These are phyloP conservation scores for Ailanthus altissimus DNA, from an alignment of 345 rosid species.

Conservation along the genomic window DNA sequence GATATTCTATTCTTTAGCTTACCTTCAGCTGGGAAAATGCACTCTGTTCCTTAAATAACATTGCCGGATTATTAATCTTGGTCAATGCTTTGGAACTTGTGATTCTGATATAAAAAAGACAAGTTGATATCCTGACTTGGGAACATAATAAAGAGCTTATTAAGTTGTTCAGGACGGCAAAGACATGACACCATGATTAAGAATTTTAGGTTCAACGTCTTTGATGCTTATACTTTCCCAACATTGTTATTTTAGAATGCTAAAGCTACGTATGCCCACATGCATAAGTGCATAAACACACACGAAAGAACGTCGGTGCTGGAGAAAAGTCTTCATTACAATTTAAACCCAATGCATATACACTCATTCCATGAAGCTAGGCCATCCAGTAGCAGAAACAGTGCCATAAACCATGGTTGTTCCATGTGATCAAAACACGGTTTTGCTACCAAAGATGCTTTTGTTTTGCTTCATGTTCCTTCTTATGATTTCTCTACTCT, in stretches of 20 bases:
- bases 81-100: conserved; percentile 26
- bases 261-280: not conserved
- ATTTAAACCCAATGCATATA: not conserved
- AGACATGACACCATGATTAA: too few species aligned
- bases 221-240: not conserved
- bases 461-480: not conserved
- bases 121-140: conserved; percentile 5
- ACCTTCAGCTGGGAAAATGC: conserved; percentile 16
- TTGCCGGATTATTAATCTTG: conserved; percentile 4
- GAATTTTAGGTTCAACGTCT: not conserved
- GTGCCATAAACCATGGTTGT: not conserved
- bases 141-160: not conserved
- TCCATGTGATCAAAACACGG: conserved; percentile 18
- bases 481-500: not conserved
- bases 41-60: not conserved
- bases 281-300: not conserved
- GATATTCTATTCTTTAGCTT: not conserved
- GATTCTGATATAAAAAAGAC: conserved; percentile 1
- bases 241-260: not conserved
- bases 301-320: not conserved
- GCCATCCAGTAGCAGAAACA: not conserved
- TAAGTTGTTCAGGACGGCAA: not conserved
- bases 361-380: not conserved
- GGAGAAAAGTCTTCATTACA: not conserved
- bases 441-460: not conserved